Evolutionary conservation across 164 flowering plant genomes (phyloP).

Genomic region (Annona squamosa): DNA sequence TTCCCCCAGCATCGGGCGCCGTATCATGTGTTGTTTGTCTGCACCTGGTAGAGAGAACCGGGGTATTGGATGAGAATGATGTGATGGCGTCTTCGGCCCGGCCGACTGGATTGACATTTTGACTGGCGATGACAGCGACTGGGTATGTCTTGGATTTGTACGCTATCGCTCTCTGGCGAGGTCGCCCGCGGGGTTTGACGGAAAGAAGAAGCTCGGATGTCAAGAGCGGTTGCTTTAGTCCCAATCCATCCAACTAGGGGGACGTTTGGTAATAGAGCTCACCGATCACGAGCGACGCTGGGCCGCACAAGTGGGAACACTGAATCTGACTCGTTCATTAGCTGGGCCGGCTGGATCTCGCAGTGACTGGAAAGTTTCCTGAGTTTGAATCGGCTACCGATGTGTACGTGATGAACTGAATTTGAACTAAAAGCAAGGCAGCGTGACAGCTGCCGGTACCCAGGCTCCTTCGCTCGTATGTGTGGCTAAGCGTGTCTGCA

Average conservation of each 20-base stretch:
- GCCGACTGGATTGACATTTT: conserved; percentile 4
- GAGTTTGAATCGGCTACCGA: no score
- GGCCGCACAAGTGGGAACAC: neutral
- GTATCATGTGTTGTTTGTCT: no score
- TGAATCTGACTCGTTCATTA: neutral
- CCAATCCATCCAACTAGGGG: neutral
- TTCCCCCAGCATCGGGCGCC: no score
- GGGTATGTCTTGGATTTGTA: neutral
- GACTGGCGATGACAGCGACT: neutral
- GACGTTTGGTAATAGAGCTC: neutral
- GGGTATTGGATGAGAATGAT: neutral
- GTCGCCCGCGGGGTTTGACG: conserved; percentile 17
- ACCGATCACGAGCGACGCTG: neutral
- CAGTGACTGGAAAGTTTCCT: no score
- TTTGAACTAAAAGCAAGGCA: no score
- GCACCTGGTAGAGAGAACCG: no score
- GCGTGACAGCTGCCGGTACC: no score
- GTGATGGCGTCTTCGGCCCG: conserved; percentile 1
- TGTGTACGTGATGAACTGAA: no score
- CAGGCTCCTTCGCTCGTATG: no score
- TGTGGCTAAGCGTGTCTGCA: no score
- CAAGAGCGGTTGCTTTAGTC: neutral
- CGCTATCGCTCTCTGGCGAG: neutral
- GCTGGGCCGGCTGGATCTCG: neutral
- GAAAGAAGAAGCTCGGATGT: neutral